Conservation (phyloP, 2,329 filamentous ascomycete species). For the Aurifilum marmelostoma region DNA sequence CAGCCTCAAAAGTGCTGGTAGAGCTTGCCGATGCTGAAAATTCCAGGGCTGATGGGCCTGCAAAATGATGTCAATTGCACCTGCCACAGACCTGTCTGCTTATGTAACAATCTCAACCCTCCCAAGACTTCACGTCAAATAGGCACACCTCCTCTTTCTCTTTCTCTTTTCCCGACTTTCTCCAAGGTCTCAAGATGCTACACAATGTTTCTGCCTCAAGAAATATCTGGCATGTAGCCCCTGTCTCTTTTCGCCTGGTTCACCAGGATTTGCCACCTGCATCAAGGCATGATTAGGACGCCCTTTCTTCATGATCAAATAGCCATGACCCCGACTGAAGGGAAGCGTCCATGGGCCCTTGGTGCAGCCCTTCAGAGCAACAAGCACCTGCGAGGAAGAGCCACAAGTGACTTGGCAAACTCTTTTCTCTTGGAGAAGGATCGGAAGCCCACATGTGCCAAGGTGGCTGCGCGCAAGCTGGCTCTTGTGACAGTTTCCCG, state of each 20-base stretch:
- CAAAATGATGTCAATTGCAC: conserved; percentile 17
- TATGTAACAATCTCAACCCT: conserved; percentile 10
- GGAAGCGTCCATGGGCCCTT: not conserved
- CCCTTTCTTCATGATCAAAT: not conserved
- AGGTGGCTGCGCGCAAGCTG: no score
- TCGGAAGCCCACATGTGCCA: no score
- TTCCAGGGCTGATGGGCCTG: conserved; percentile 13
- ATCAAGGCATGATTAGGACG: not conserved
- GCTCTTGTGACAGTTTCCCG: not conserved
- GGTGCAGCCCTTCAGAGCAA: not conserved
- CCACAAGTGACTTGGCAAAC: no score
- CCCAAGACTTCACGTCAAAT: conserved; percentile 8
- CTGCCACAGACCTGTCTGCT: conserved; percentile 3
- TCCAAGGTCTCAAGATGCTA: not conserved
- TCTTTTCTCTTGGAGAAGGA: no score
- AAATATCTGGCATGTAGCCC: not conserved
- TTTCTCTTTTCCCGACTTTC: not conserved
- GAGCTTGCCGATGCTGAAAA: conserved; percentile 18
- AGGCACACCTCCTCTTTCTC: not conserved
- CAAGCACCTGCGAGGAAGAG: not conserved
- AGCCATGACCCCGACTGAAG: no score
- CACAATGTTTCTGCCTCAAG: not conserved
- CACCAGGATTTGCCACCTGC: no score
- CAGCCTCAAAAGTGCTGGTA: conserved; percentile 2
- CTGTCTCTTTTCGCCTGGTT: not conserved